phyloP scores from a whole-genome alignment of 1,284 basidiomycete genomes.

The Leccinum angustisporum region DNA sequence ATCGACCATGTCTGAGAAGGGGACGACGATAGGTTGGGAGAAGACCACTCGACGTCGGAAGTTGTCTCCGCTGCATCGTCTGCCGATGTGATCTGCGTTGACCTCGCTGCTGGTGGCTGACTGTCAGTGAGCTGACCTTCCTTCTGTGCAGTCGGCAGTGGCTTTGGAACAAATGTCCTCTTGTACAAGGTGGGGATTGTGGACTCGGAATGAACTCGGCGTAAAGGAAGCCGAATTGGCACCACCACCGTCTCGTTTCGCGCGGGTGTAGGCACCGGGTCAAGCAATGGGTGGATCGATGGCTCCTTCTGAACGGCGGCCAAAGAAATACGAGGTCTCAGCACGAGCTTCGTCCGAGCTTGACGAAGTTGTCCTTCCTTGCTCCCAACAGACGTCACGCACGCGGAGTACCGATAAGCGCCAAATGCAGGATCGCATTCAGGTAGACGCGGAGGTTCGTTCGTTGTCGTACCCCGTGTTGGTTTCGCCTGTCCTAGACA shows the following conservation, averaged over 20 bases:
- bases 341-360: background rate
- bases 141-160: background rate
- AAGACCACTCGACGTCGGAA: background rate
- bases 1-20: slow-evolving; percentile 11
- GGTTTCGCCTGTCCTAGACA: background rate
- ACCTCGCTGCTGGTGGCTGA: background rate
- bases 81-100: background rate
- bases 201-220: background rate
- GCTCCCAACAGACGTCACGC: background rate
- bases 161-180: background rate
- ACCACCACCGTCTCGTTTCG: background rate
- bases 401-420: background rate
- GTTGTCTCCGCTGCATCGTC: background rate
- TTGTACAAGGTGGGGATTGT: background rate
- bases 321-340: background rate
- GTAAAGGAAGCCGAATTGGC: background rate
- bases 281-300: background rate
- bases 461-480: background rate
- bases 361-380: background rate
- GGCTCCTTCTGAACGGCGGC: background rate
- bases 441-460: background rate
- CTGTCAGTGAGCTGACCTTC: background rate
- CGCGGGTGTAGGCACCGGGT: too few species aligned
- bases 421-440: background rate
- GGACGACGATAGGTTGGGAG: slow-evolving; percentile 5